Evolutionary conservation across 441 rosid species (phyloP).

Genomic region (Gossypium davidsonii): DNA sequence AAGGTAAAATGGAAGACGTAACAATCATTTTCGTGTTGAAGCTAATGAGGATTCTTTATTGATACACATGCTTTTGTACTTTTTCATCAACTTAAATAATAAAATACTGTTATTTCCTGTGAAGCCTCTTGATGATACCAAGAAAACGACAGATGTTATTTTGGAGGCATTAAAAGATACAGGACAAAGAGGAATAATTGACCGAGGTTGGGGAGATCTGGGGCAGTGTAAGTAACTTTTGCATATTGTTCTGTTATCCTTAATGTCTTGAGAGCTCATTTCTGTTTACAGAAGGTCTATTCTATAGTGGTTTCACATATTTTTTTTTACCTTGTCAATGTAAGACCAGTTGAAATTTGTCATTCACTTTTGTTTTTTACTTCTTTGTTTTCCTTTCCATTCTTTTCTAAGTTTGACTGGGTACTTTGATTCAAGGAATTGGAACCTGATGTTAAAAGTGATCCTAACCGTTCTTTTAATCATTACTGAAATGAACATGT

Average conservation of each 20-base stretch:
- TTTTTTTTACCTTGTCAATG: constrained; percentile 2
- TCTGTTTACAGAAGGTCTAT: background rate
- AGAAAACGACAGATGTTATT: constrained; percentile 63
- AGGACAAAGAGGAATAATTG: constrained; percentile 89
- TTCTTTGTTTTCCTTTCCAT: background rate
- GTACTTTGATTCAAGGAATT: background rate
- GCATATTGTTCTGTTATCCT: background rate
- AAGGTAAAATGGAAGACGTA: background rate
- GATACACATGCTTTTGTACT: background rate
- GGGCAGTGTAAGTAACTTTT: constrained; percentile 63
- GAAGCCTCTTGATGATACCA: constrained; percentile 92
- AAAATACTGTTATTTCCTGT: constrained; percentile 22
- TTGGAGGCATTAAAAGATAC: constrained; percentile 80
- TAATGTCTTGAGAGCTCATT: constrained; percentile 4
- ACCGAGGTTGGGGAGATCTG: constrained; percentile 96
- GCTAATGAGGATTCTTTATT: background rate
- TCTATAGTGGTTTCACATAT: background rate
- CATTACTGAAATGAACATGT: background rate
- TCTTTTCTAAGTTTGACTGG: background rate
- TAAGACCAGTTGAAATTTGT: background rate
- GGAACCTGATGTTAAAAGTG: background rate
- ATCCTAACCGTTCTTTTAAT: background rate
- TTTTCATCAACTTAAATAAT: background rate
- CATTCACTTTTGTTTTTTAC: background rate
- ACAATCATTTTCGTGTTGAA: background rate